Evolutionary conservation across 257 asterid genomes (phyloP), one percentile per base, ranked within the genome.

Genomic region (Plantago elongata): DNA sequence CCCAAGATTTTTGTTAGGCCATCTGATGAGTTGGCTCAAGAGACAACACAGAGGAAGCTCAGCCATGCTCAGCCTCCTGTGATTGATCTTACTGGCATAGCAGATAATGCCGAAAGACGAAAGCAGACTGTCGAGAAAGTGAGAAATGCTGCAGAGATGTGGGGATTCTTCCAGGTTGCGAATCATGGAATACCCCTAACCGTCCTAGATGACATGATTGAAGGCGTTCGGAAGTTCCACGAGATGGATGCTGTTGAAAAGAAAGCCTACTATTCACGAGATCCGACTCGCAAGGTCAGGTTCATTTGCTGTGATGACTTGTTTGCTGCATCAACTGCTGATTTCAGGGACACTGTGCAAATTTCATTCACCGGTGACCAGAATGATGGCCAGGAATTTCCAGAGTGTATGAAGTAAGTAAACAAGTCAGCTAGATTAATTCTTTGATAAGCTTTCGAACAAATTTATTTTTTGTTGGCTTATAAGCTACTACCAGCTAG

Each of bases 141-240:
- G 10, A 50, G 17, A 12, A 9, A 1, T 49, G 54, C 54, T 12
- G 15, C 54, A n/a, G 54, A n/a, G 17, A 14, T 27, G 15, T 50
- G 55, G 55, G 55, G 55, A 50, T 50, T 50, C 22, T 50, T 50
- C 7, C 55, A 50, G 55, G 55, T 50, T 1, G 27, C 29, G 38
- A 51, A 51, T 10, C 57, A 11, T 51, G 57, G 57, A 8, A 51
- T 51, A 11, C 57, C 38, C 7, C 11, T 16, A 16, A n/a, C 55
- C 14, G 37, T 51, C 37, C 34, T 51, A 13, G 57, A 51, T 22
- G 57, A 9, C 9, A 49, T 49, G 27, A 14, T 49, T 8, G 57
- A 51, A 51, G 13, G 38, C 6, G 34, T 16, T 22, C 13, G 34
- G 16, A 34, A 51, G 5, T 51, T 51, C 57, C 22, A 51, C 1